A percentile compares a stretch with the other conserved stretches of the same genome.
Evolutionary conservation across 164 flowering plant species (phyloP).

Genomic region (Magnolia kwangsiensis): DNA sequence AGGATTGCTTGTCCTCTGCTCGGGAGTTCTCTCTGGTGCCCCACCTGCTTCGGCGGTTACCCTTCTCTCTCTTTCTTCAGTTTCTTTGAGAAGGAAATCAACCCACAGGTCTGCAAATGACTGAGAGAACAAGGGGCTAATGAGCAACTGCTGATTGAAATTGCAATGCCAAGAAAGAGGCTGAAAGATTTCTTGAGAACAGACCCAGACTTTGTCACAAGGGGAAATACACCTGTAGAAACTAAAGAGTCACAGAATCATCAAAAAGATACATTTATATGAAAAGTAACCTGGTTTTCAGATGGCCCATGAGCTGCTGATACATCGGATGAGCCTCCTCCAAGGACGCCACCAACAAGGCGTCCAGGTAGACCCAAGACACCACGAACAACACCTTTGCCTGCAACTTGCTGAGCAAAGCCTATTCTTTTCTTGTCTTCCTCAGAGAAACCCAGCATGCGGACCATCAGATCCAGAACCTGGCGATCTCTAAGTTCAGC

Average conservation of each 20-base stretch:
- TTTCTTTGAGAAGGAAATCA: slow-evolving; percentile 95
- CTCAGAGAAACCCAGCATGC: slow-evolving; percentile 93
- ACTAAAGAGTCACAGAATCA: not conserved
- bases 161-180: not conserved
- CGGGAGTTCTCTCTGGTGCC: slow-evolving; percentile 21
- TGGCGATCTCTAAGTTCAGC: slow-evolving; percentile 20
- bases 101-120: slow-evolving; percentile 98
- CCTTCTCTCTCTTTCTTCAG: slow-evolving; percentile 74
- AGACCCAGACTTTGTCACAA: not conserved
- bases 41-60: slow-evolving; percentile 35
- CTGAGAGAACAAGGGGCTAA: slow-evolving; percentile 30
- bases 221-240: not conserved
- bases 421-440: slow-evolving; percentile 97
- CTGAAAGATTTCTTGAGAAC: not conserved
- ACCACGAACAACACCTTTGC: slow-evolving; percentile 98
- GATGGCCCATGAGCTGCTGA: slow-evolving; percentile 40
- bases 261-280: slow-evolving; percentile 3
- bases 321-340: slow-evolving; percentile 59
- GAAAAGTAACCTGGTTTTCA: slow-evolving; percentile 63
- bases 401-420: slow-evolving; percentile 78
- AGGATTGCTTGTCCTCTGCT: slow-evolving; percentile 15
- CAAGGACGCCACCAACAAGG: slow-evolving; percentile 90
- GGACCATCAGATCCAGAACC: slow-evolving; percentile 97
- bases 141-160: not conserved
- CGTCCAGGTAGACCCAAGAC: slow-evolving; percentile 96